Percentiles rank a stretch among this genome's conserved stretches.
Conservation (phyloP, 192 early-diverging fungal species). For the Coemansia umbellata region DNA sequence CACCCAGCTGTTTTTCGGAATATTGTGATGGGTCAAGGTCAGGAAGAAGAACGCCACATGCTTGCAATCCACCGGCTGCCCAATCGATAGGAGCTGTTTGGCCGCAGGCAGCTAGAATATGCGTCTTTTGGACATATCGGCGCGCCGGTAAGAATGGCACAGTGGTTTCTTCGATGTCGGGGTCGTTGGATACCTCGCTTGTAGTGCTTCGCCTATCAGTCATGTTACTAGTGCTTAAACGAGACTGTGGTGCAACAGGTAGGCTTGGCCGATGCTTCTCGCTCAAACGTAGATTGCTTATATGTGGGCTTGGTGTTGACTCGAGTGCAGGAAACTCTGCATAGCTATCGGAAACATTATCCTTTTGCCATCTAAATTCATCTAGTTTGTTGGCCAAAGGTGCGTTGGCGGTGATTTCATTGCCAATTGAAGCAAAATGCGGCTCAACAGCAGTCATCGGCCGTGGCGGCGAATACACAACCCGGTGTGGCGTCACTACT, state of each 20-base stretch:
- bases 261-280: conserved; percentile 4
- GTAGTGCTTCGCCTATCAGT: conserved; percentile 1
- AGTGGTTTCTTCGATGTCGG: conserved; percentile 40
- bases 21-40: conserved; percentile 10
- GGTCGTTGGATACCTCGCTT: conserved; percentile 15
- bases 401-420: too few species aligned
- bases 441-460: conserved; percentile 15
- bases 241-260: background rate
- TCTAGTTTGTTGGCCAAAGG: too few species aligned
- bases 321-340: background rate
- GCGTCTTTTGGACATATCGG: conserved; percentile 41
- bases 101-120: conserved; percentile 45
- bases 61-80: conserved; percentile 34
- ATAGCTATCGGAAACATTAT: background rate
- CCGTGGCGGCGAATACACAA: conserved; percentile 38
- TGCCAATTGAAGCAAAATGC: conserved; percentile 1
- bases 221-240: conserved; percentile 7
- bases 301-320: background rate
- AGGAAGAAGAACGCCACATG: conserved; percentile 41
- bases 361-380: too few species aligned
- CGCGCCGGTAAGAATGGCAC: conserved; percentile 49
- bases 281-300: background rate
- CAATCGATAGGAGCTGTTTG: conserved; percentile 51
- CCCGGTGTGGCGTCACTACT: conserved; percentile 40
- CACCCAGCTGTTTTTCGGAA: conserved; percentile 27